Evolutionary conservation across 192 early-diverging fungal genomes (phyloP).

Genomic region (Chytriomyces sp.): DNA sequence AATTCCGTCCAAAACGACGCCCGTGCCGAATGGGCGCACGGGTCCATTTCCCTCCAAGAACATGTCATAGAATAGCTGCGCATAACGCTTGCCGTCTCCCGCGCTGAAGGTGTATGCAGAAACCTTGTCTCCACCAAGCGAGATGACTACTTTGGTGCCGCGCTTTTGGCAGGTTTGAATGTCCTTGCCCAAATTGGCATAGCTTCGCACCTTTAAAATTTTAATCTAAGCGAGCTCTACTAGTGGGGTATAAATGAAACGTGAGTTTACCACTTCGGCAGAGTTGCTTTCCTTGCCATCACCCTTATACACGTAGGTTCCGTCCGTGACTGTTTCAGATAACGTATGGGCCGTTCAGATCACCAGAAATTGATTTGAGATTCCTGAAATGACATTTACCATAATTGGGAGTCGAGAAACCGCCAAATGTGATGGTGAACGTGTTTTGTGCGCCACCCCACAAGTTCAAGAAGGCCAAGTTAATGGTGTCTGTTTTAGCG

Average conservation of each 20-base stretch:
- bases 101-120: background rate
- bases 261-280: background rate
- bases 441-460: constrained; percentile 16
- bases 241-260: background rate
- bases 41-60: constrained; percentile 21
- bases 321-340: too few species aligned
- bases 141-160: constrained; percentile 9
- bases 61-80: constrained; percentile 20
- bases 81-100: constrained; percentile 17
- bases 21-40: constrained; percentile 24
- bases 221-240: background rate
- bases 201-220: background rate
- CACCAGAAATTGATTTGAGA: too few species aligned
- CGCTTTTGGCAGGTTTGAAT: constrained; percentile 7
- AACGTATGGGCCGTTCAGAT: too few species aligned
- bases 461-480: constrained; percentile 23
- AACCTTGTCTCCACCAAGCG: constrained; percentile 22
- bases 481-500: constrained; percentile 15
- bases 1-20: constrained; percentile 26
- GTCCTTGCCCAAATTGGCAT: constrained; percentile 3
- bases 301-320: constrained; percentile 15
- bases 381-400: too few species aligned
- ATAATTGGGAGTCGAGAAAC: constrained; percentile 15
- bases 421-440: constrained; percentile 19
- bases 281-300: constrained; percentile 2